These are phyloP conservation scores for Zychaea mexicana DNA, from an alignment of 371 early-diverging fungal genomes.

Conservation along the genomic window DNA sequence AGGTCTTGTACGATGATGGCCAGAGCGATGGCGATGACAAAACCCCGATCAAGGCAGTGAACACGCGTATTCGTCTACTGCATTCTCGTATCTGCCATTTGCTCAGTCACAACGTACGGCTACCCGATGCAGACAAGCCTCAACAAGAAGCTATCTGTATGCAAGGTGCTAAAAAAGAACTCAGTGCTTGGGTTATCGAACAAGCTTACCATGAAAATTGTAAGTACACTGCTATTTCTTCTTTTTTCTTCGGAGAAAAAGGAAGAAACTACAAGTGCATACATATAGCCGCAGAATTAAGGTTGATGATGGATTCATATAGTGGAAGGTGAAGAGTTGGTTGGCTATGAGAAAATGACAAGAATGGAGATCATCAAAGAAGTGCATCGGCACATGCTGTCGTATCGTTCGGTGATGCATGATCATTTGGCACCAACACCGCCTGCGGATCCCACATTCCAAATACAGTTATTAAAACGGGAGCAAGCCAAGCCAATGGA, in stretches of 20 bases:
- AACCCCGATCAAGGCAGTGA: constrained; percentile 23
- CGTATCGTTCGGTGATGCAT: constrained; percentile 21
- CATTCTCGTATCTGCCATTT: constrained; percentile 56
- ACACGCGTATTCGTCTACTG: constrained; percentile 64
- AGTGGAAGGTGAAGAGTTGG: constrained; percentile 16
- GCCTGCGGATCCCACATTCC: not conserved
- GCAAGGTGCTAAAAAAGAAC: constrained; percentile 52
- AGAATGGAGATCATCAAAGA: constrained; percentile 25
- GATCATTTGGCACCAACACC: constrained; percentile 19
- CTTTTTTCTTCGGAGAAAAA: too few species aligned
- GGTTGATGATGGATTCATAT: too few species aligned
- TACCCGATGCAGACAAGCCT: constrained; percentile 33
- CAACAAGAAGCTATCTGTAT: constrained; percentile 94
- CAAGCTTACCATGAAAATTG: constrained; percentile 31
- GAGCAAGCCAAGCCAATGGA: constrained; percentile 5
- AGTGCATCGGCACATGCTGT: constrained; percentile 31
- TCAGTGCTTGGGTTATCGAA: constrained; percentile 66
- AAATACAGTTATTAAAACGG: not conserved
- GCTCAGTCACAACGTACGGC: constrained; percentile 25
- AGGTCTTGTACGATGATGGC: constrained; percentile 17
- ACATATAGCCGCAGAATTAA: not conserved
- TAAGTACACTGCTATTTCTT: constrained; percentile 16
- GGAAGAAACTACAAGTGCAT: not conserved
- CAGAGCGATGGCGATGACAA: constrained; percentile 19
- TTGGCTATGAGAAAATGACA: constrained; percentile 14